Conservation (phyloP, 192 early-diverging fungal species). For the Umbelopsis sp. region DNA sequence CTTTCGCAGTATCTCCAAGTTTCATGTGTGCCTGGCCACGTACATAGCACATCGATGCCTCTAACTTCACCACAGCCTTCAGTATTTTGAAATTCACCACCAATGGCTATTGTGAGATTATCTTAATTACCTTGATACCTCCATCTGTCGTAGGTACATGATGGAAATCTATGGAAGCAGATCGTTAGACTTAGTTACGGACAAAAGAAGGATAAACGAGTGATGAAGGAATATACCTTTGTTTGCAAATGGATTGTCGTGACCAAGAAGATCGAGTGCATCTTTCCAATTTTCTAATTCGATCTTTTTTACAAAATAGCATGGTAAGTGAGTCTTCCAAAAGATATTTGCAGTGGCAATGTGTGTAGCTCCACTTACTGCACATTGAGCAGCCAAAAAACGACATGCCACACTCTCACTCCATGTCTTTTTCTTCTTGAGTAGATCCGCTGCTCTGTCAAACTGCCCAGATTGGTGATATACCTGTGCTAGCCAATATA, state of each 20-base stretch:
- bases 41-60: conserved; percentile 64
- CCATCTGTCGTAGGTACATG: conserved; percentile 41
- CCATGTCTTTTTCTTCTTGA: conserved; percentile 43
- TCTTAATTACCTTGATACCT: conserved; percentile 45
- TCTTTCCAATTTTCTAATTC: conserved; percentile 53
- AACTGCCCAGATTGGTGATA: conserved; percentile 52
- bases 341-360: not conserved
- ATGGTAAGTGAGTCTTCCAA: not conserved
- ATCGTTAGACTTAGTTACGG: not conserved
- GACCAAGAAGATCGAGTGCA: conserved; percentile 54
- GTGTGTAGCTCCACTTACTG: conserved; percentile 38
- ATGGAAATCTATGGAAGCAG: conserved; percentile 18
- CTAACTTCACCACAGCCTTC: conserved; percentile 40
- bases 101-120: not conserved
- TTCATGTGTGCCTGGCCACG: conserved; percentile 57
- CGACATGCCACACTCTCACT: conserved; percentile 50
- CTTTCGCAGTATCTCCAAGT: conserved; percentile 48
- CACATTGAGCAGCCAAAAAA: conserved; percentile 55
- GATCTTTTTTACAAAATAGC: too few relatives aligned
- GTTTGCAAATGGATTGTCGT: conserved; percentile 47
- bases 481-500: conserved; percentile 49
- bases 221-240: conserved; percentile 6
- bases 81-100: not conserved
- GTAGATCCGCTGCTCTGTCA: conserved; percentile 45
- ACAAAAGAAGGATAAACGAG: not conserved